Conservation (phyloP, 2,329 filamentous ascomycete species). For the Cladorrhinum sp. region DNA sequence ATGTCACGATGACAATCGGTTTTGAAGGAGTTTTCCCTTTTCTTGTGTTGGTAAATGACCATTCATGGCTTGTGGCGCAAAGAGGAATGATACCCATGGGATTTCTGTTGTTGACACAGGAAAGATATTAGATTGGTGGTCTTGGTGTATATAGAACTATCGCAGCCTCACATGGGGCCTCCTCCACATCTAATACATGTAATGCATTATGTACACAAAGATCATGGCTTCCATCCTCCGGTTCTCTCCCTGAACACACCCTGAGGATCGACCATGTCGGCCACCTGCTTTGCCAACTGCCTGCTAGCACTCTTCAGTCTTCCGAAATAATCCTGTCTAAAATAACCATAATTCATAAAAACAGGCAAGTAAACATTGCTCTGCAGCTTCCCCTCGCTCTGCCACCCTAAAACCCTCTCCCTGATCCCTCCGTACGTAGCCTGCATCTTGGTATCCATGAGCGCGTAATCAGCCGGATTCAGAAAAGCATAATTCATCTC, state of each 20-base stretch:
- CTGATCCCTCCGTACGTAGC: conserved; percentile 36
- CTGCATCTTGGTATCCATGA: conserved; percentile 36
- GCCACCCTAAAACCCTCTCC: conserved; percentile 31
- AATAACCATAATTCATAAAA: conserved; percentile 44
- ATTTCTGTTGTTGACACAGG: no score
- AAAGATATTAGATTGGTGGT: no score
- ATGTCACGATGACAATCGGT: no score
- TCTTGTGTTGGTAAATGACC: no score
- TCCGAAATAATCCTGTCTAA: conserved; percentile 42
- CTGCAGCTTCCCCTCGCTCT: conserved; percentile 33
- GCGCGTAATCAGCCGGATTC: conserved; percentile 28
- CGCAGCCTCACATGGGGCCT: no score
- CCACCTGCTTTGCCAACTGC: conserved; percentile 35
- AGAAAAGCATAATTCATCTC: conserved; percentile 44
- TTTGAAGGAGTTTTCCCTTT: no score
- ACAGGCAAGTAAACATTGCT: conserved; percentile 39
- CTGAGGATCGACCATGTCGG: conserved; percentile 37
- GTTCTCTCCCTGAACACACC: conserved; percentile 40
- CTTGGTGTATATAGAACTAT: no score
- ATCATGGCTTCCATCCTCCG: conserved; percentile 39
- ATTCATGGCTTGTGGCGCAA: no score
- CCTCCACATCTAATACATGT: no score
- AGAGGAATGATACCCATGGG: no score
- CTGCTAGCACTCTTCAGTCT: conserved; percentile 36
- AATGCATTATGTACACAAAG: no score